Conservation (phyloP, 208 protist species). For the Trypanosoma boissoni region DNA sequence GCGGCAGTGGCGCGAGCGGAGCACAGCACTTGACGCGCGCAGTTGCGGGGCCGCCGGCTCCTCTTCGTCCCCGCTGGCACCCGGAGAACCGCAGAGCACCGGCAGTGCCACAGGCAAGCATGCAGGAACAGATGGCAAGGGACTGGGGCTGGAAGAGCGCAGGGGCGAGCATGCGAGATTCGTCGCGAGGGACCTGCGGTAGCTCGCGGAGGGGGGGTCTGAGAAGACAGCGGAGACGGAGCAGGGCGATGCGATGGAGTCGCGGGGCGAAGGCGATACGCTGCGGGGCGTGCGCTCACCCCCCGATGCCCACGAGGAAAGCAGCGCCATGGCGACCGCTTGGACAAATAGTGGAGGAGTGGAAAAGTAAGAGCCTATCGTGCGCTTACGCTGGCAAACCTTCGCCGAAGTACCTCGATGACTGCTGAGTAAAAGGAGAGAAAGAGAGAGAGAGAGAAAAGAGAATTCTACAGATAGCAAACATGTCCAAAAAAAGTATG, state of each 20-base stretch:
- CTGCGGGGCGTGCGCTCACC: conserved; percentile 41
- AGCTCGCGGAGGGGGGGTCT: neutral
- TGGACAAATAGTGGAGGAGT: conserved; percentile 17
- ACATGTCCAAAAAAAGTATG: conserved; percentile 2
- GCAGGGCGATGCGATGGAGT: conserved; percentile 28
- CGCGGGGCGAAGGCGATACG: conserved; percentile 29
- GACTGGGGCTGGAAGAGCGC: too few relatives aligned
- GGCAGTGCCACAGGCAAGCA: too few relatives aligned
- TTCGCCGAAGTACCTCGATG: too few relatives aligned
- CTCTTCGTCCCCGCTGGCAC: too few relatives aligned
- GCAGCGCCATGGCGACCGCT: too few relatives aligned
- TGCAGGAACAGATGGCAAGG: too few relatives aligned
- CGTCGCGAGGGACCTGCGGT: neutral
- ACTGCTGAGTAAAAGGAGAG: neutral
- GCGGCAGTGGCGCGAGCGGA: neutral
- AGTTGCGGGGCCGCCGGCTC: neutral
- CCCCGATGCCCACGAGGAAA: too few relatives aligned
- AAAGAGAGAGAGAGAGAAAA: conserved; percentile 8
- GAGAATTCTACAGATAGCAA: conserved; percentile 8
- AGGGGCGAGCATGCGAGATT: too few relatives aligned
- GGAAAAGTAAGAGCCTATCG: conserved; percentile 11
- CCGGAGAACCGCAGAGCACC: too few relatives aligned
- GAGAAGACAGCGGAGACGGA: neutral
- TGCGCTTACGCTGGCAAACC: too few relatives aligned
- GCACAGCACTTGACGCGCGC: conserved; percentile 12